Evolutionary conservation across 257 asterid species (phyloP), one percentile per base, ranked within the genome.

Genomic region (Anisodus tanguticus): DNA sequence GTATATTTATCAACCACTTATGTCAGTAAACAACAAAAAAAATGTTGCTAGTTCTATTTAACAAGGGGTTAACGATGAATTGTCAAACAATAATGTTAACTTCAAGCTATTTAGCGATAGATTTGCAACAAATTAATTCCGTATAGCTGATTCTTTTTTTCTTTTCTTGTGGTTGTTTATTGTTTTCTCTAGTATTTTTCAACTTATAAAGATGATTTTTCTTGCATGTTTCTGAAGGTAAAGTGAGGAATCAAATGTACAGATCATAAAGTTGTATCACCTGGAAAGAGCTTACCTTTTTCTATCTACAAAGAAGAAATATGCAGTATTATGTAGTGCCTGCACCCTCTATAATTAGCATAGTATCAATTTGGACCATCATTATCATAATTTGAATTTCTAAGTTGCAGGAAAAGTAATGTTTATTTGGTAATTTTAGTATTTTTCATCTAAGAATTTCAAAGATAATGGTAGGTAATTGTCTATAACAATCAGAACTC

Each of bases 321-420:
- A 26, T 51, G 9, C 7, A 76, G 2, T 19, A 22, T 8, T 51
- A 26, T 51, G 13, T 51, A 45, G 26, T 76, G 22, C 43, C 5
- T 12, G 80, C 58, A 72, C 80, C 53, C 8, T 22, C 80, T 12
- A 74, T 72, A 45, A 45, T 72, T 72, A 19, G 6, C n/a, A 72
- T 7, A 72, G 8, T 49, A 70, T 43, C 79, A 22, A 76, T 49
- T 22, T 51, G 19, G 39, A 45, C 45, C 80, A 72, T 45, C 39
- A 17, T 11, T 4, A 3, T 64, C 43, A 4, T 64, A 26, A 64
- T 10, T 26, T 64, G 16, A 64, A 41, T 70, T 41, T 1, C 13
- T 16, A 49, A 69, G 17, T 16, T 39, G 45, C 5, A 3, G 3
- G 31, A 69, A 69, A 41, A 69, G 31, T 69, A 11, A 13, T 17